Evolutionary conservation across 164 flowering plant genomes (phyloP).

Genomic region (Sextonia rubra): DNA sequence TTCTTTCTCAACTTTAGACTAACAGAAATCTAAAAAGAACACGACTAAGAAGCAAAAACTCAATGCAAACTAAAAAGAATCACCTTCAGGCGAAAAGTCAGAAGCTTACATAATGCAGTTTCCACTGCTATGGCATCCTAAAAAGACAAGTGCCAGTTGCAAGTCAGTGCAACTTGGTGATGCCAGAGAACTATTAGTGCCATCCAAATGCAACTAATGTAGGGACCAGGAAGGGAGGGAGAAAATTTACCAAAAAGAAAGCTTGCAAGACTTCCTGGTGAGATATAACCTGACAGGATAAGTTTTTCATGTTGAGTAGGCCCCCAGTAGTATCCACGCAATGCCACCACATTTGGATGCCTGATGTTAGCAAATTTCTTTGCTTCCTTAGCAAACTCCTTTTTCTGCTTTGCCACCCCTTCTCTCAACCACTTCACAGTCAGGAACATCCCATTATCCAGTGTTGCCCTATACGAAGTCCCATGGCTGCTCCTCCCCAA

Average conservation of each 20-base stretch:
- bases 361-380: conserved; percentile 88
- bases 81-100: neutral
- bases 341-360: conserved; percentile 93
- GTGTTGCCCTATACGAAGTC: conserved; percentile 83
- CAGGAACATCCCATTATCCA: conserved; percentile 75
- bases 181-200: no score
- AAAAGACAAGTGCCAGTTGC: no score
- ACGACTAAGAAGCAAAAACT: neutral
- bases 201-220: no score
- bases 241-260: conserved; percentile 80
- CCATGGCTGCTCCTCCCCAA: conserved; percentile 98
- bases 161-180: no score
- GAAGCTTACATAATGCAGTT: neutral
- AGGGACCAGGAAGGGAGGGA: neutral
- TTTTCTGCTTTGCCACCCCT: conserved; percentile 91
- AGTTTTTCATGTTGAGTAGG: conserved; percentile 99
- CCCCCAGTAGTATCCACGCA: conserved; percentile 97
- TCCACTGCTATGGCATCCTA: neutral
- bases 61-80: neutral
- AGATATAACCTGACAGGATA: conserved; percentile 80
- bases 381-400: conserved; percentile 94
- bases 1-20: no score
- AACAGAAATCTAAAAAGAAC: no score
- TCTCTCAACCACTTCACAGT: conserved; percentile 98
- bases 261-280: conserved; percentile 94